Evolutionary conservation across 352 stramenopile species (phyloP).

Genomic region (Globisporangium paroecandrum): DNA sequence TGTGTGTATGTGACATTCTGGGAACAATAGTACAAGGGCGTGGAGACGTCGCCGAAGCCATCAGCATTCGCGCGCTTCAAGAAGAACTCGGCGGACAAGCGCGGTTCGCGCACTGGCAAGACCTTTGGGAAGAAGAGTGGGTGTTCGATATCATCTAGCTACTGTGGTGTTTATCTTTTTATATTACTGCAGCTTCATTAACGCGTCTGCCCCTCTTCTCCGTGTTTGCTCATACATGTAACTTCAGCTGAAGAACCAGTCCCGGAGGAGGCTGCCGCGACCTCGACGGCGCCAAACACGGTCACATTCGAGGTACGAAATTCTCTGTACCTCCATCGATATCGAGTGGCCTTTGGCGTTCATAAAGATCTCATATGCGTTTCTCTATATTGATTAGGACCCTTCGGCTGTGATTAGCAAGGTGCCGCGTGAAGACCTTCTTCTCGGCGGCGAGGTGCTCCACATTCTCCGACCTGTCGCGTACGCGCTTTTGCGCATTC

Average conservation of each 20-base stretch:
- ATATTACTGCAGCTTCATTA: too few species aligned
- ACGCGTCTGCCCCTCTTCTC: background rate
- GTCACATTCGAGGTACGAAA: conserved; percentile 52
- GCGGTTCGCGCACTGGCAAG: conserved; percentile 66
- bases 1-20: background rate
- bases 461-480: conserved; percentile 73
- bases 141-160: background rate
- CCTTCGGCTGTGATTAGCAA: conserved; percentile 39
- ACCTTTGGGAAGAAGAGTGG: conserved; percentile 46
- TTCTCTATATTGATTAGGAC: conserved; percentile 22
- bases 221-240: background rate
- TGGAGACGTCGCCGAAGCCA: conserved; percentile 38
- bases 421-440: conserved; percentile 35
- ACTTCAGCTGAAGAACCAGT: conserved; percentile 22
- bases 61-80: conserved; percentile 62
- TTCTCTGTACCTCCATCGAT: background rate
- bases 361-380: background rate
- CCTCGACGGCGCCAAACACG: conserved; percentile 24
- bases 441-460: conserved; percentile 66
- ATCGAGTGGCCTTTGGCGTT: background rate
- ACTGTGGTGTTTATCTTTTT: background rate
- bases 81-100: conserved; percentile 44
- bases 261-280: conserved; percentile 20
- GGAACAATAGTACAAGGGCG: conserved; percentile 43
- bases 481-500: conserved; percentile 67